These are phyloP conservation scores for Aspergillus leporis DNA, from an alignment of 495 filamentous ascomycete genomes.

Conservation along the genomic window DNA sequence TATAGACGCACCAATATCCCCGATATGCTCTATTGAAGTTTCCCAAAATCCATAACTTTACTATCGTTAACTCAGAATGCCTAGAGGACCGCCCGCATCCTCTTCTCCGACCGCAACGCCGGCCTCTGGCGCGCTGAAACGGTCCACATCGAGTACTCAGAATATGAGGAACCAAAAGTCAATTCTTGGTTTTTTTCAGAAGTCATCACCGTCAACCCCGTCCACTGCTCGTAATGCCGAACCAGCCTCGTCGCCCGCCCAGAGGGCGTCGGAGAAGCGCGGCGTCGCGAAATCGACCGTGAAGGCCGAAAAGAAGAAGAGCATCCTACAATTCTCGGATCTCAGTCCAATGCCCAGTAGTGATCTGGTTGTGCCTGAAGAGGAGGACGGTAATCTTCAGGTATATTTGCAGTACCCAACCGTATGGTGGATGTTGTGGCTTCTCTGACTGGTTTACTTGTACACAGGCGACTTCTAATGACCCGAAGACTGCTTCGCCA, in stretches of 20 bases:
- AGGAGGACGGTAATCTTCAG: conserved; percentile 35
- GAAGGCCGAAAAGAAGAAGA: conserved; percentile 35
- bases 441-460: conserved; percentile 8
- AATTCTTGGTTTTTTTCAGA: conserved; percentile 86
- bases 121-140: conserved; percentile 40
- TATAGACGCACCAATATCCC: background rate
- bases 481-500: conserved; percentile 35
- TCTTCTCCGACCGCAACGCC: conserved; percentile 43
- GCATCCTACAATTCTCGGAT: conserved; percentile 45
- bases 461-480: conserved; percentile 20
- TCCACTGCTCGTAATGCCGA: conserved; percentile 33
- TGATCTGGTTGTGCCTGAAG: conserved; percentile 52
- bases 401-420: conserved; percentile 12
- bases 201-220: conserved; percentile 52
- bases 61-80: conserved; percentile 28
- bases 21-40: conserved; percentile 10
- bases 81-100: conserved; percentile 37
- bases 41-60: conserved; percentile 2
- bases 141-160: conserved; percentile 47
- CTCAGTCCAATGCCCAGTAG: conserved; percentile 81
- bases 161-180: conserved; percentile 72
- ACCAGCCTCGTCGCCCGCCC: conserved; percentile 44
- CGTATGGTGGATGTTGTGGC: conserved; percentile 11
- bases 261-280: conserved; percentile 39
- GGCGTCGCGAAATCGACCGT: conserved; percentile 26